phyloP scores from a whole-genome alignment of 2,329 filamentous ascomycete genomes.

The Penicillium fuscoglaucum region DNA sequence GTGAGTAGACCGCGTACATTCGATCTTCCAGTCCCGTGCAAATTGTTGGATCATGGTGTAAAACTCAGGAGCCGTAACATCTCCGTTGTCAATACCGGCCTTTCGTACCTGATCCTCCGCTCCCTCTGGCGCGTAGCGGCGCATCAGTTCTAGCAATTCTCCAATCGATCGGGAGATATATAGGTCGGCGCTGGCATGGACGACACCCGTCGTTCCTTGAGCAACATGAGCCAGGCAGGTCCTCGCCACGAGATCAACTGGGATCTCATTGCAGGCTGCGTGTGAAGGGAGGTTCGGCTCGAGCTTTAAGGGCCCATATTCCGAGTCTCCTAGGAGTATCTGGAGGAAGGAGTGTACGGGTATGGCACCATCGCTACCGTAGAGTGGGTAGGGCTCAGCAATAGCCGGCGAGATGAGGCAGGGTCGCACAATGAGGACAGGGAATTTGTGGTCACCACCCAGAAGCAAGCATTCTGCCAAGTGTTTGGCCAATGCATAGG shows the following conservation, averaged over 20 bases:
- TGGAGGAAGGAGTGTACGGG: slow-evolving; percentile 15
- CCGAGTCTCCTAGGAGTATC: slow-evolving; percentile 7
- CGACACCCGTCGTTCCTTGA: slow-evolving; percentile 11
- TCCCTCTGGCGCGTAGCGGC: slow-evolving; percentile 1
- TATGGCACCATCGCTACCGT: slow-evolving; percentile 18
- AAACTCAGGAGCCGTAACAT: slow-evolving; percentile 3
- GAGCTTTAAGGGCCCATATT: slow-evolving; percentile 1
- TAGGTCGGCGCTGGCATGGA: slow-evolving; percentile 13
- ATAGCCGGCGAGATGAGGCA: slow-evolving; percentile 21
- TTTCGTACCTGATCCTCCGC: not conserved
- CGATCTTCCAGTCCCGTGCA: slow-evolving; percentile 10
- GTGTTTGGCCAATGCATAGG: slow-evolving; percentile 22
- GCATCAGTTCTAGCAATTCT: not conserved
- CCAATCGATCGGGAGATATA: slow-evolving; percentile 4
- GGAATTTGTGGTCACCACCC: not conserved
- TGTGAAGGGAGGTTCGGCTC: slow-evolving; percentile 1
- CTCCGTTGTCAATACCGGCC: not conserved
- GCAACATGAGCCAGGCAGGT: slow-evolving; percentile 20
- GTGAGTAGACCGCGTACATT: slow-evolving; percentile 4
- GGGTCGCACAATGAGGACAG: slow-evolving; percentile 19
- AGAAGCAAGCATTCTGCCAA: slow-evolving; percentile 17
- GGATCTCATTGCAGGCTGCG: slow-evolving; percentile 18
- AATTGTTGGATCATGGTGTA: slow-evolving; percentile 10
- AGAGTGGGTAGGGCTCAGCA: slow-evolving; percentile 17
- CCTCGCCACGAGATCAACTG: slow-evolving; percentile 21